phyloP scores from a whole-genome alignment of 495 filamentous ascomycete species.

The Amphirosellinia nigrospora region DNA sequence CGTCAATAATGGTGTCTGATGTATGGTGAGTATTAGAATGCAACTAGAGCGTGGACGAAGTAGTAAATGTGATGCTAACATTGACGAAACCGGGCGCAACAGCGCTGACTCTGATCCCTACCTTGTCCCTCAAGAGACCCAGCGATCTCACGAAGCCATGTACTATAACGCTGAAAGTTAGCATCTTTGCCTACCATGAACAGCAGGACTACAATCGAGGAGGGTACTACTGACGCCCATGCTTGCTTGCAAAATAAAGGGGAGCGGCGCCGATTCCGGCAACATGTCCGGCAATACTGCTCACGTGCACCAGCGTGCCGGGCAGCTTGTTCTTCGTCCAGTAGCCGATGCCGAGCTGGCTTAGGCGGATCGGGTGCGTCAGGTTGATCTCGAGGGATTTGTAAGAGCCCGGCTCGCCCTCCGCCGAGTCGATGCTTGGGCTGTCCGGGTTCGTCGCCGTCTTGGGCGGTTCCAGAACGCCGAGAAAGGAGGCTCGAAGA shows the following conservation, averaged over 20 bases:
- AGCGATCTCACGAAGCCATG: slow-evolving; percentile 64
- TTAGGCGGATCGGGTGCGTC: slow-evolving; percentile 71
- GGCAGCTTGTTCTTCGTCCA: slow-evolving; percentile 50
- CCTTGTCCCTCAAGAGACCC: slow-evolving; percentile 51
- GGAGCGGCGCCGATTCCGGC: slow-evolving; percentile 52
- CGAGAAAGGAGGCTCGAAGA: slow-evolving; percentile 71
- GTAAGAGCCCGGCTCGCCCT: slow-evolving; percentile 54
- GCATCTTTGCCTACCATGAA: not conserved
- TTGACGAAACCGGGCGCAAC: slow-evolving; percentile 70
- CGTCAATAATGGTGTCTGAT: slow-evolving; percentile 68
- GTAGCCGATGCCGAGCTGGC: slow-evolving; percentile 67
- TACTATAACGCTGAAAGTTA: slow-evolving; percentile 31
- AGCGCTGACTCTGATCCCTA: slow-evolving; percentile 67
- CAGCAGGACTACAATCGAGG: not conserved
- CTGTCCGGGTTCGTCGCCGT: slow-evolving; percentile 54
- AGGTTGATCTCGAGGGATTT: slow-evolving; percentile 69
- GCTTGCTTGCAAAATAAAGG: slow-evolving; percentile 67
- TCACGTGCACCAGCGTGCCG: slow-evolving; percentile 60
- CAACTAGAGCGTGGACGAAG: not conserved
- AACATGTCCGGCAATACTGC: slow-evolving; percentile 66
- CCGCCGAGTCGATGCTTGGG: slow-evolving; percentile 26
- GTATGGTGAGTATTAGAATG: not conserved
- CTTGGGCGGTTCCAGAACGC: slow-evolving; percentile 71
- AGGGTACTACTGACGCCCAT: slow-evolving; percentile 44
- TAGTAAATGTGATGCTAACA: not conserved